A percentile compares a stretch with the other conserved stretches of the same genome.
phyloP scores from a whole-genome alignment of 306 rosid genomes.

The Citrullus mucosospermus region DNA sequence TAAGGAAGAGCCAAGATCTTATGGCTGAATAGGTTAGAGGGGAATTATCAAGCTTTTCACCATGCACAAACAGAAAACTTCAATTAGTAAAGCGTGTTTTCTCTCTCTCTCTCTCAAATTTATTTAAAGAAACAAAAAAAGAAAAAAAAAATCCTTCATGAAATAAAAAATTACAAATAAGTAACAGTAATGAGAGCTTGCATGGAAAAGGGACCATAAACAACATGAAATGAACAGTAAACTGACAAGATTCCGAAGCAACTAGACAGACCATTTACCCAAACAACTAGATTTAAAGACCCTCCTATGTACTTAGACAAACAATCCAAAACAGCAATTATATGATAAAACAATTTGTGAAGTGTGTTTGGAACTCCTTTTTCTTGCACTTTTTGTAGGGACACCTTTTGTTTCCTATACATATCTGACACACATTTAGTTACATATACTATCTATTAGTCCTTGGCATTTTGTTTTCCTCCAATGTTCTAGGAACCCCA shows the following conservation, averaged over 20 bases:
- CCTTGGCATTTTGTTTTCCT: not conserved
- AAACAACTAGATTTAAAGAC: no score
- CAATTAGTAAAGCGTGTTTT: not conserved
- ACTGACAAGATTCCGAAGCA: no score
- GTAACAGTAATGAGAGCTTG: no score
- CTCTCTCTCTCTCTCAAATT: no score
- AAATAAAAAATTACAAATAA: not conserved
- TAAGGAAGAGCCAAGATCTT: not conserved
- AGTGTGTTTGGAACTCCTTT: not conserved
- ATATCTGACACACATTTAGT: not conserved
- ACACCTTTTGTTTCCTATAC: no score
- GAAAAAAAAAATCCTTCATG: not conserved
- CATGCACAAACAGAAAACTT: not conserved
- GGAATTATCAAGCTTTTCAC: not conserved
- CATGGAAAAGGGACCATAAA: no score
- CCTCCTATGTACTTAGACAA: no score
- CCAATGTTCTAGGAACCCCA: not conserved
- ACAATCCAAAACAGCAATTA: no score
- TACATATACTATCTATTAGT: not conserved
- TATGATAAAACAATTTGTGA: not conserved
- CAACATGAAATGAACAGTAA: no score
- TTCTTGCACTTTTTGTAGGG: not conserved
- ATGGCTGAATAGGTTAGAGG: not conserved
- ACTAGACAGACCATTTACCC: no score
- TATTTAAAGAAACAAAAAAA: no score